Percentiles rank a stretch among this genome's conserved stretches.
These are phyloP conservation scores for Actinomucor elegans DNA, from an alignment of 371 early-diverging fungal genomes.

Conservation along the genomic window DNA sequence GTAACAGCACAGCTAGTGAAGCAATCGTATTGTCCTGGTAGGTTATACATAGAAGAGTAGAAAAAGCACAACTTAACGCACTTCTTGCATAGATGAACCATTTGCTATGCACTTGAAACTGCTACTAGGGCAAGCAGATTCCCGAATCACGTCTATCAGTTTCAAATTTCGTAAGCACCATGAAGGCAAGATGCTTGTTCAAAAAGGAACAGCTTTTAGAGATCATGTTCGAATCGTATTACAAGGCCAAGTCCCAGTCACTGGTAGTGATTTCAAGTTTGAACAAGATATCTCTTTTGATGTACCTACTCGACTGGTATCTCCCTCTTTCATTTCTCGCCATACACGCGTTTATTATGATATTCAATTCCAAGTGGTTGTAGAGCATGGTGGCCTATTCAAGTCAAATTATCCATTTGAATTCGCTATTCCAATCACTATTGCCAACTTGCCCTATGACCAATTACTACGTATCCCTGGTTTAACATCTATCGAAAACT, in stretches of 20 bases:
- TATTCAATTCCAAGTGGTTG: slow-evolving; percentile 23
- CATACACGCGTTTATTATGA: slow-evolving; percentile 50
- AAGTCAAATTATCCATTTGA: slow-evolving; percentile 28
- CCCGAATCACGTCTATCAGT: slow-evolving; percentile 22
- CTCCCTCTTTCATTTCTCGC: slow-evolving; percentile 41
- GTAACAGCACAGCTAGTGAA: slow-evolving; percentile 35
- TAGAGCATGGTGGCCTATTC: slow-evolving; percentile 39
- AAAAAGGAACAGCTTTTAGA: slow-evolving; percentile 44
- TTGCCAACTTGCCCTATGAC: slow-evolving; percentile 45
- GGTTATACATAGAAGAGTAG: not conserved
- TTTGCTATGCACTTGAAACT: slow-evolving; percentile 43
- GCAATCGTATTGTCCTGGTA: slow-evolving; percentile 52
- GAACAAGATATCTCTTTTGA: slow-evolving; percentile 31
- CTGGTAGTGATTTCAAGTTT: not conserved
- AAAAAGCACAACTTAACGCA: not conserved
- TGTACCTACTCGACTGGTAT: slow-evolving; percentile 47
- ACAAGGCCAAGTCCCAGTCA: slow-evolving; percentile 24
- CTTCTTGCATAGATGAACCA: slow-evolving; percentile 31
- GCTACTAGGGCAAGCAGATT: slow-evolving; percentile 26
- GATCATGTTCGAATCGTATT: slow-evolving; percentile 33
- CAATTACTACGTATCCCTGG: slow-evolving; percentile 43
- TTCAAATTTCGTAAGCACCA: slow-evolving; percentile 49
- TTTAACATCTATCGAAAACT: slow-evolving; percentile 31
- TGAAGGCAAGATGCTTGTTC: slow-evolving; percentile 47
- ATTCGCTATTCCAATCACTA: slow-evolving; percentile 39